phyloP scores from a whole-genome alignment of 441 rosid genomes.

The Croton setiger region DNA sequence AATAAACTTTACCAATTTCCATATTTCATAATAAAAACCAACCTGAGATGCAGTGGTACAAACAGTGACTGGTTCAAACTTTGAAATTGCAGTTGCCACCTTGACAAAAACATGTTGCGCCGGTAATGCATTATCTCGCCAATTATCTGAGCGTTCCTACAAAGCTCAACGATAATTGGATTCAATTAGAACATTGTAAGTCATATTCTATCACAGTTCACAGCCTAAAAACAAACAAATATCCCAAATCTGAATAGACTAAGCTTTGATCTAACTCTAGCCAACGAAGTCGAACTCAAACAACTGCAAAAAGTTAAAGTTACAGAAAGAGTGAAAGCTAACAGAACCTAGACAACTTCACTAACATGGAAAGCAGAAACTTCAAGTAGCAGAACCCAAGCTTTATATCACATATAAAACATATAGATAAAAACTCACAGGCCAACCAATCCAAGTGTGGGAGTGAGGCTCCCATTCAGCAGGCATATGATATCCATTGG shows the following conservation, averaged over 20 bases:
- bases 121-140: conserved; percentile 65
- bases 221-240: neutral
- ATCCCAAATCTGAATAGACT: neutral
- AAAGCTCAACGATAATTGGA: conserved; percentile 4
- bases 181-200: neutral
- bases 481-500: conserved; percentile 73
- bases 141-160: conserved; percentile 92
- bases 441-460: conserved; percentile 97
- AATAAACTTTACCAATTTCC: neutral
- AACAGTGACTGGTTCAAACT: conserved; percentile 76
- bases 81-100: conserved; percentile 75
- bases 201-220: neutral
- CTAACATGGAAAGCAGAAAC: no score
- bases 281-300: neutral
- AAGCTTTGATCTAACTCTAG: conserved; percentile 3
- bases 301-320: no score
- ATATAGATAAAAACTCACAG: conserved; percentile 40
- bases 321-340: no score
- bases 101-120: conserved; percentile 57
- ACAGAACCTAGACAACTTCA: no score
- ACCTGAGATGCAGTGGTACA: conserved; percentile 89
- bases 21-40: conserved; percentile 15
- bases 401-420: no score
- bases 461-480: conserved; percentile 96
- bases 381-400: no score